Evolutionary conservation across 176 grass and related monocot species (phyloP).

Genomic region (Ampelocalamus luodianensis): DNA sequence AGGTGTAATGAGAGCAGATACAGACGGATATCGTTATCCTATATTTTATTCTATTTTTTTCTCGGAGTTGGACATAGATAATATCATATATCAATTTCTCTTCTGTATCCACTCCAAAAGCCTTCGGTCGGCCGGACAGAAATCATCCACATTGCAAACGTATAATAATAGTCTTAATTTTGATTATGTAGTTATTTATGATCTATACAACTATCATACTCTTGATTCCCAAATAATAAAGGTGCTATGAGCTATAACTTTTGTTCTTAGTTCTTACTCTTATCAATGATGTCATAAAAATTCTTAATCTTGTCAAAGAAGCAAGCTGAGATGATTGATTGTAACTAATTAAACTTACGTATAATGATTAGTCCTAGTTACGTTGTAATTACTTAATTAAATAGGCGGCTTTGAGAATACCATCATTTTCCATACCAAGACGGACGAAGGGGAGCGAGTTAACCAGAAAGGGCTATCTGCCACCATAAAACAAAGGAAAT

Average conservation of each 20-base stretch:
- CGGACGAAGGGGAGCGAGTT: neutral
- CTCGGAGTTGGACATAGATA: too few relatives aligned
- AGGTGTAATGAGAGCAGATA: too few relatives aligned
- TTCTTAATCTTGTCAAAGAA: conserved; percentile 15
- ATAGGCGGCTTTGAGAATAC: conserved; percentile 10
- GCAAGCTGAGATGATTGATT: neutral
- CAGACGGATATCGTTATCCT: too few relatives aligned
- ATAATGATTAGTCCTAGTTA: neutral
- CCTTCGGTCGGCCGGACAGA: too few relatives aligned
- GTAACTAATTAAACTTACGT: neutral
- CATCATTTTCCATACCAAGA: neutral
- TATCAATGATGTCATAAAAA: conserved; percentile 5
- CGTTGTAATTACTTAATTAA: neutral
- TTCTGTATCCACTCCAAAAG: too few relatives aligned
- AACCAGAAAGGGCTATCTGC: neutral
- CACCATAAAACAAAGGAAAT: neutral
- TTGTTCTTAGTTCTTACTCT: neutral
- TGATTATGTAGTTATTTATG: neutral
- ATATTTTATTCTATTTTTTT: too few relatives aligned
- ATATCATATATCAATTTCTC: too few relatives aligned
- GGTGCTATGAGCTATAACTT: neutral
- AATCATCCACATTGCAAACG: neutral
- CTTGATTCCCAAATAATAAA: neutral
- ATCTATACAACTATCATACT: neutral
- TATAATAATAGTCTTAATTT: neutral